Percentiles rank a stretch among this genome's conserved stretches.
Evolutionary conservation across 495 filamentous ascomycete species (phyloP).

Genomic region (Coniosporium apollinis): DNA sequence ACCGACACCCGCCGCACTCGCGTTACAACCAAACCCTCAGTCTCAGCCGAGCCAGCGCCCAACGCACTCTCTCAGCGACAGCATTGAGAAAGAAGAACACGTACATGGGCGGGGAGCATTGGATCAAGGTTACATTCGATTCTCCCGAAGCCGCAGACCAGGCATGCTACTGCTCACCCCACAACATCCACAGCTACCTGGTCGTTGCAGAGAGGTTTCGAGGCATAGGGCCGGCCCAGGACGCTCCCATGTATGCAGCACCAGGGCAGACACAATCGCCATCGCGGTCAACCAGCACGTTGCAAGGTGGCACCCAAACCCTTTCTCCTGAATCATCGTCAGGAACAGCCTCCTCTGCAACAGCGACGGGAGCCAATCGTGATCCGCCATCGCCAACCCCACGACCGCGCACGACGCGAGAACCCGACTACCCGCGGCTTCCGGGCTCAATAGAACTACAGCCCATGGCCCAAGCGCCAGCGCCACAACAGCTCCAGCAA

Average conservation of each 20-base stretch:
- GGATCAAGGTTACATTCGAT: conserved; percentile 90
- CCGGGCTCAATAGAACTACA: too few species aligned
- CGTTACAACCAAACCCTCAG: conserved; percentile 45
- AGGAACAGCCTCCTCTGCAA: conserved; percentile 40
- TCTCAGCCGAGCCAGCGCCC: conserved; percentile 24
- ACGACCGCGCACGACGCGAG: conserved; percentile 25
- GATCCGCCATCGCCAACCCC: conserved; percentile 13
- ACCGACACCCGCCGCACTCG: conserved; percentile 49
- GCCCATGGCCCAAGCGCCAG: too few species aligned
- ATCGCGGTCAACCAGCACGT: conserved; percentile 16
- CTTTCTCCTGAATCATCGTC: conserved; percentile 25
- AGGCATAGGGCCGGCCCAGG: conserved; percentile 48
- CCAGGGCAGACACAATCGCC: conserved; percentile 18
- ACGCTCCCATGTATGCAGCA: conserved; percentile 31
- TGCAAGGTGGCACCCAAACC: conserved; percentile 6
- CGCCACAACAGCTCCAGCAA: not conserved
- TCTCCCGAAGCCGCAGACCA: conserved; percentile 60
- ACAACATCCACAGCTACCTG: conserved; percentile 55
- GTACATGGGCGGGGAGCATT: conserved; percentile 63
- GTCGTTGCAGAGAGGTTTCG: conserved; percentile 66
- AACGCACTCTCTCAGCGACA: conserved; percentile 40
- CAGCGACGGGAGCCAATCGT: conserved; percentile 30
- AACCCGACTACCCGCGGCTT: too few species aligned
- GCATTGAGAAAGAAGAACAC: conserved; percentile 60
- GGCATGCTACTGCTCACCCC: conserved; percentile 58